Evolutionary conservation across 768 basidiomycete genomes (phyloP), one percentile per base, ranked within the genome.

Genomic region (Serendipita sp.): DNA sequence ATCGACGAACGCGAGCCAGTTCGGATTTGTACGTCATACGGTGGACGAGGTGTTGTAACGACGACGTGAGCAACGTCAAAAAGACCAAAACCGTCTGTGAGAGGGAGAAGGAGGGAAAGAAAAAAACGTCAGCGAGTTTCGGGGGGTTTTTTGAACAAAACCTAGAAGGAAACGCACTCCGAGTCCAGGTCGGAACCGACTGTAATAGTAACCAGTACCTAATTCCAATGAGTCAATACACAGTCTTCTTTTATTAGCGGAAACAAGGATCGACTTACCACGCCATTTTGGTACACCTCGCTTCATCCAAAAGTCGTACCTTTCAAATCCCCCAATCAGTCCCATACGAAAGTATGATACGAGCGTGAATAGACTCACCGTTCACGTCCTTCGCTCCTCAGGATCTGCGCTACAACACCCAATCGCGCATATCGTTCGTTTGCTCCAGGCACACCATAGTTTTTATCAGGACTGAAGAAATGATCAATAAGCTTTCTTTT

Each of bases 361-460:
- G 13, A 66, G 43, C 53, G 18, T 62, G 44, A 40, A 2, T 33
- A 45, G 31, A 78, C 85, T 64, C 72, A 91, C 83, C 91, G 79
- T 72, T 88, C 81, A 43, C 92, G 82, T 52, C 83, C 80, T 69
- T 88, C 90, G 69, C 84, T 85, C 40, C 40, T 40, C 69, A 99
- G 73, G 69, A 97, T 95, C 44, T 83, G 81, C 6, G 84, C 77
- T 48, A 99, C 83, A 13, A 94, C 84, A 64, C 94, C 91, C 11
- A 98, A 79, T 29, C 92, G 80, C n/a, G 95, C 84, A 73, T 95
- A 99, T 16, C 91, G 83, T 67, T 95, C 91, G 55, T 92, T 88
- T 43, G 86, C 80, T 58, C 81, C 82, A 72, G 87, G 88, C 55
- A 87, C 81, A 64, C 83, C 81, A 0, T 87, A 90, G 73, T 96